Evolutionary conservation across 225 moss, liverwort and hornwort genomes (phyloP).

Genomic region (Bryoerythrophyllum caledonicum): DNA sequence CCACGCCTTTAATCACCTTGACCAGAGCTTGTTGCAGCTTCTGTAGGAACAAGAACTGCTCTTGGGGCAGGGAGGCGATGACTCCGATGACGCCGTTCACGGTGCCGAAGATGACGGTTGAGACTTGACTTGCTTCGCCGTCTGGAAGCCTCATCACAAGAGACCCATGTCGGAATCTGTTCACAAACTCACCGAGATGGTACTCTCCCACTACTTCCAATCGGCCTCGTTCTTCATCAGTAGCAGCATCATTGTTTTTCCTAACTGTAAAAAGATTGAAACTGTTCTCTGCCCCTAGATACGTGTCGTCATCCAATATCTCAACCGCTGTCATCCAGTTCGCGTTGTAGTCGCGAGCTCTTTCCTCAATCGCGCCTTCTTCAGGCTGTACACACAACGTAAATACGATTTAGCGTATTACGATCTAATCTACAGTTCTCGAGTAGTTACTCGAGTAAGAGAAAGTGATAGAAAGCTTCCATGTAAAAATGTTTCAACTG

Average conservation of each 20-base stretch:
- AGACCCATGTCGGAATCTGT: slow-evolving; percentile 86
- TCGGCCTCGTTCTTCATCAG: slow-evolving; percentile 82
- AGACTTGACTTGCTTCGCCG: slow-evolving; percentile 79
- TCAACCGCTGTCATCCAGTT: slow-evolving; percentile 94
- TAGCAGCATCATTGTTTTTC: slow-evolving; percentile 88
- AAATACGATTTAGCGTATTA: not conserved
- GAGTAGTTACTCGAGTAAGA: not conserved
- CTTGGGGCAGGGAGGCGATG: slow-evolving; percentile 82
- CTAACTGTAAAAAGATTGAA: slow-evolving; percentile 88
- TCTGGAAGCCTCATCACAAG: slow-evolving; percentile 85
- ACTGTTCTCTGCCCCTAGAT: slow-evolving; percentile 80
- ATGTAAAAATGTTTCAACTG: not conserved
- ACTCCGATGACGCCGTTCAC: slow-evolving; percentile 89
- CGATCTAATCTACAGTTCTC: not conserved
- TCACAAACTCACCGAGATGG: slow-evolving; percentile 84
- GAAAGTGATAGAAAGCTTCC: not conserved
- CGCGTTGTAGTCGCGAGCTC: slow-evolving; percentile 84
- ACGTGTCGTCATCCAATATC: slow-evolving; percentile 82
- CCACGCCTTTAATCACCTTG: slow-evolving; percentile 86
- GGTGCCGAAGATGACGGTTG: slow-evolving; percentile 84
- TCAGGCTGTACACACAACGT: slow-evolving; percentile 58
- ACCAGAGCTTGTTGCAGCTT: slow-evolving; percentile 73
- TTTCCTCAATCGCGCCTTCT: slow-evolving; percentile 88
- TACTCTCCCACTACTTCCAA: slow-evolving; percentile 86
- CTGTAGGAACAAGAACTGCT: slow-evolving; percentile 66